A percentile compares a stretch with the other conserved stretches of the same genome.
Conservation (phyloP, 208 protist species). For the Angomonas desouzai region DNA sequence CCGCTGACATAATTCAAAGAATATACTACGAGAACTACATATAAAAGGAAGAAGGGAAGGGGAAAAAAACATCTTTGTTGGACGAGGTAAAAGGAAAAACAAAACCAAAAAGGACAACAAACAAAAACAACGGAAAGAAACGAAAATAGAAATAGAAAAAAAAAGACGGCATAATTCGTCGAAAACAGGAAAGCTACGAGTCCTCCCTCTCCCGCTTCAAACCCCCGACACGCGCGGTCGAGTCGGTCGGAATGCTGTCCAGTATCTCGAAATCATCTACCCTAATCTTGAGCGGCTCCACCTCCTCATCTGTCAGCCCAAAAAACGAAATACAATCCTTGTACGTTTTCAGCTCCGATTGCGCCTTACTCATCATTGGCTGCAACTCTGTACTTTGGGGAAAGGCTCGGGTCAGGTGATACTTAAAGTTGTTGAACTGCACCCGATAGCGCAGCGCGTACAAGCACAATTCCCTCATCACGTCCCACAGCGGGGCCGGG, state of each 20-base stretch:
- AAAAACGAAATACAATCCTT: slow-evolving; percentile 62
- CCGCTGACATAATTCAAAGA: slow-evolving; percentile 8
- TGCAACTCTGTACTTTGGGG: slow-evolving; percentile 57
- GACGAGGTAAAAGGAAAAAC: background rate
- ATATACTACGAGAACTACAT: slow-evolving; percentile 6
- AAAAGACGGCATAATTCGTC: too few relatives aligned
- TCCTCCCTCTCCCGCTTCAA: background rate
- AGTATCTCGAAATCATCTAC: slow-evolving; percentile 32
- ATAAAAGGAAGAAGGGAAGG: background rate
- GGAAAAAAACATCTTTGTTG: background rate
- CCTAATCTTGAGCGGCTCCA: slow-evolving; percentile 19
- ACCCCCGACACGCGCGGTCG: background rate
- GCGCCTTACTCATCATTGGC: slow-evolving; percentile 54
- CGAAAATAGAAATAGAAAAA: too few relatives aligned
- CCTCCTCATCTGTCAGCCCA: slow-evolving; percentile 20
- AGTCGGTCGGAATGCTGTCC: background rate
- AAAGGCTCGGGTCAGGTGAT: slow-evolving; percentile 80
- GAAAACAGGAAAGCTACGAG: too few relatives aligned
- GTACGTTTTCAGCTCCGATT: slow-evolving; percentile 51
- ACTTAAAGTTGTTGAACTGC: slow-evolving; percentile 83
- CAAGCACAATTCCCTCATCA: slow-evolving; percentile 43
- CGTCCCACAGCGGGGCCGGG: slow-evolving; percentile 21
- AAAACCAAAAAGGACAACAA: slow-evolving; percentile 5
- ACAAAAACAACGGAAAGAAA: background rate
- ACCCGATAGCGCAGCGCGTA: slow-evolving; percentile 59